Evolutionary conservation across 257 asterid species (phyloP).

Genomic region (Gentiana straminea): DNA sequence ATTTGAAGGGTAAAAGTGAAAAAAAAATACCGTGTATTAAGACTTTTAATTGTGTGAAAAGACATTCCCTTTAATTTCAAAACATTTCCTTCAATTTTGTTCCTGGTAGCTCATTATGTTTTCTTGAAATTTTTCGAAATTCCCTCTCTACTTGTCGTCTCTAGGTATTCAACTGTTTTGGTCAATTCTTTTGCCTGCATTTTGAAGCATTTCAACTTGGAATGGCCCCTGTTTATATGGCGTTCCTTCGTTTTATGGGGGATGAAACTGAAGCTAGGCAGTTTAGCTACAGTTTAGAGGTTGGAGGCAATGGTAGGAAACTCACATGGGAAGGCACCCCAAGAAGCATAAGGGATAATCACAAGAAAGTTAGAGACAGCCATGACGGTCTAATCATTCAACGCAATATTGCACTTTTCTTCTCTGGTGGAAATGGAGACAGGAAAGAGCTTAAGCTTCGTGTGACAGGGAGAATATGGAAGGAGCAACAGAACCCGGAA

Average conservation of each 20-base stretch:
- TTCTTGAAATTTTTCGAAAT: neutral
- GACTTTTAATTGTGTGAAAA: no score
- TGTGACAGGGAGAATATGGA: slow-evolving; percentile 79
- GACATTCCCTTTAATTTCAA: neutral
- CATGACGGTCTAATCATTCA: slow-evolving; percentile 74
- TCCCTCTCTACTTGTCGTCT: neutral
- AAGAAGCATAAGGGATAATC: slow-evolving; percentile 75
- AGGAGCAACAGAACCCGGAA: slow-evolving; percentile 69
- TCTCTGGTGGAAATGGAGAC: slow-evolving; percentile 85
- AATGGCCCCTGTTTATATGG: slow-evolving; percentile 86
- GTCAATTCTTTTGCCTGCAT: slow-evolving; percentile 82
- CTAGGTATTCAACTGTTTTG: slow-evolving; percentile 80
- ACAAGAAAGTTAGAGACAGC: slow-evolving; percentile 76
- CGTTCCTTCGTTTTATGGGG: slow-evolving; percentile 87
- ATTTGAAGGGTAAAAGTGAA: no score
- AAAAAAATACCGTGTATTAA: no score
- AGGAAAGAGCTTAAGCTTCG: slow-evolving; percentile 85
- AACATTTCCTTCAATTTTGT: neutral
- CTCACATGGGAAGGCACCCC: slow-evolving; percentile 90
- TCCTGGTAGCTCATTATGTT: neutral
- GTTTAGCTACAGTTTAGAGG: slow-evolving; percentile 82
- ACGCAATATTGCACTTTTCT: slow-evolving; percentile 76
- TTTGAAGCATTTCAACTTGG: slow-evolving; percentile 86
- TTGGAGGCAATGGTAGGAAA: slow-evolving; percentile 77
- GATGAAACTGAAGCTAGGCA: slow-evolving; percentile 68